Base-by-base conservation (phyloP, 2,329 filamentous ascomycete species). In the Paraphoma sp. region DNA sequence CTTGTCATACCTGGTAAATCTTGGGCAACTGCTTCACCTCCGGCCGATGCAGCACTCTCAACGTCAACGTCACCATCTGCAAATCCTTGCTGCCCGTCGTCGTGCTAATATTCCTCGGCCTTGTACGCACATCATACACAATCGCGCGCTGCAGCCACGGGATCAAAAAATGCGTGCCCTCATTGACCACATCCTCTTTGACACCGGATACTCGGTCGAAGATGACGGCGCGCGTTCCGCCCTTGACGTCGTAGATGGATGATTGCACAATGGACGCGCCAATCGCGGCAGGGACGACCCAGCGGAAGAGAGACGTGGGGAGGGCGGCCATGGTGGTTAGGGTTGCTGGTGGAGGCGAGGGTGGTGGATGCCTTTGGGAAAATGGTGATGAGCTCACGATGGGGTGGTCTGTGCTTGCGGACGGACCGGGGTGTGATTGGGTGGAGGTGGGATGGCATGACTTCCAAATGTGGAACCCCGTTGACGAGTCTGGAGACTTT, bases 61-160 rank as follows among this genome's bases (percentile, higher is more conserved):
- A 85, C 51, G 95, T 99, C 84, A 99, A 86, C 85, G 93, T 97
- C 74, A 99, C 95, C 95, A 99, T 99, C 84, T 99, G 95, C 84
- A 99, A 81, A 82, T 99, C 95, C 87, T 99, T 99, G 86, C 90
- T 94, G 56, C 95, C 95, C 11, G 95, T 99, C 23, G 95, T 99
- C 29, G 95, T 99, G 66, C 91, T 92, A 77, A 99, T 98, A 79
- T 97, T 98, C 76, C 95, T 87, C 60, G 95, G 95, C 86, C 96
- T 96, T 55, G 96, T 99, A 63, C 95, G 89, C 65, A 99, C 95
- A 82, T 99, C 95, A 78, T 96, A 99, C 77, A 96, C 84, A 81
- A 99, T 93, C 70, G 90, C 91, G 80, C 88, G 90, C 81, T 99
- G 95, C 76, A 99, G 82, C 95, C 95, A 99, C 7, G 95, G 95